A percentile compares a stretch with the other conserved stretches of the same genome.
These are phyloP conservation scores for Nicotiana sylvestris DNA, from an alignment of 257 asterid genomes.

Conservation along the genomic window DNA sequence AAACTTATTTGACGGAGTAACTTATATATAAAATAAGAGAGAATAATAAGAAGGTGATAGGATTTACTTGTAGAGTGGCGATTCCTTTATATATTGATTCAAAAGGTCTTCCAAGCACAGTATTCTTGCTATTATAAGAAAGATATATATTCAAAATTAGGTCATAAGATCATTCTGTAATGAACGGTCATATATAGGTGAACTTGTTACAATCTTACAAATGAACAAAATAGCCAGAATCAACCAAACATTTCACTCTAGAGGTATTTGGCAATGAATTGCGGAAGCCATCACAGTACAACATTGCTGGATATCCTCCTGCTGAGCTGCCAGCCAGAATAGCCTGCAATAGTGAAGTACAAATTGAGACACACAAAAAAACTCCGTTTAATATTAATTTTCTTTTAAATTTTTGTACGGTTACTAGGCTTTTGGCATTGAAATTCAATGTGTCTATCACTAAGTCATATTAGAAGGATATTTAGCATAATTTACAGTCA, in stretches of 20 bases:
- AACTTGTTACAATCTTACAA: not conserved
- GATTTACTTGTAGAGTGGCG: too few relatives aligned
- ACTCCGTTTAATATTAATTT: too few relatives aligned
- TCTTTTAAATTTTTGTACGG: too few relatives aligned
- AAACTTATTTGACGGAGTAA: too few relatives aligned
- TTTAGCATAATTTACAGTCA: too few relatives aligned
- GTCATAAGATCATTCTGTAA: not conserved
- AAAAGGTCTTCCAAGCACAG: too few relatives aligned
- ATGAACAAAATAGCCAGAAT: slow-evolving; percentile 8
- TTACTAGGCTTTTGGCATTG: not conserved
- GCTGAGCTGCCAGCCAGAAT: slow-evolving; percentile 2
- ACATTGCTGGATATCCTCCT: slow-evolving; percentile 7
- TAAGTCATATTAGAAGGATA: too few relatives aligned
- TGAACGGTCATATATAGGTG: not conserved
- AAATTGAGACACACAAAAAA: not conserved
- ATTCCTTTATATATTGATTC: too few relatives aligned
- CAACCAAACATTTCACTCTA: slow-evolving; percentile 9
- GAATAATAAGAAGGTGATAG: too few relatives aligned
- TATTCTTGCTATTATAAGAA: too few relatives aligned
- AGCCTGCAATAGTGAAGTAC: not conserved
- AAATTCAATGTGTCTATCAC: too few relatives aligned
- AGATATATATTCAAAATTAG: not conserved
- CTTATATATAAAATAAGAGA: too few relatives aligned
- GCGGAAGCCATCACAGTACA: not conserved
- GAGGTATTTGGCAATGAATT: not conserved